phyloP scores from a whole-genome alignment of 768 basidiomycete species.

The Lentinula raphanica region DNA sequence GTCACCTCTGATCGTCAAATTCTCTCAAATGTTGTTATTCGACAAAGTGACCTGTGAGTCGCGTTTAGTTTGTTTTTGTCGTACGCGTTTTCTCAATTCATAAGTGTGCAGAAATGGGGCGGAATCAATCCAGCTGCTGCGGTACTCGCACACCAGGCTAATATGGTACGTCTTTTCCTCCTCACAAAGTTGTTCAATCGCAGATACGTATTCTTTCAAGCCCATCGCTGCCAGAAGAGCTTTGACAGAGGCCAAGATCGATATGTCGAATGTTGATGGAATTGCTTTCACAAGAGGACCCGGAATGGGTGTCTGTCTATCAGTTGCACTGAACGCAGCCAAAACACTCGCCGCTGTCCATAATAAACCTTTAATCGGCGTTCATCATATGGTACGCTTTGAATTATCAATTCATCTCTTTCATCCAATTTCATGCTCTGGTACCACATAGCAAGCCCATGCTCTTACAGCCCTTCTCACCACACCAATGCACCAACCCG shows the following conservation, averaged over 20 bases:
- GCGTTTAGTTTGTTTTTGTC: neutral
- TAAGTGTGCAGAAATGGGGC: conserved; percentile 53
- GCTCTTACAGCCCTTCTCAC: conserved; percentile 80
- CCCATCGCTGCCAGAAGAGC: conserved; percentile 69
- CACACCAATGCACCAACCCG: conserved; percentile 15
- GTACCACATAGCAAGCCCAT: conserved; percentile 85
- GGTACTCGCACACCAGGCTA: conserved; percentile 70
- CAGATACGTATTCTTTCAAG: conserved; percentile 29
- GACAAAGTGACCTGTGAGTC: conserved; percentile 64
- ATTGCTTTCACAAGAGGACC: conserved; percentile 91
- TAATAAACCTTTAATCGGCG: conserved; percentile 78
- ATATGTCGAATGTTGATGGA: conserved; percentile 66
- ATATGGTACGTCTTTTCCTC: conserved; percentile 48
- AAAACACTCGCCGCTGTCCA: conserved; percentile 76
- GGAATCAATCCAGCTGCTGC: conserved; percentile 81
- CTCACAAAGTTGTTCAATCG: neutral
- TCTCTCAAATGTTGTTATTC: conserved; percentile 81
- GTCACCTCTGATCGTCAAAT: conserved; percentile 66
- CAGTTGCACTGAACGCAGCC: conserved; percentile 76
- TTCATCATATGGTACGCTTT: conserved; percentile 83
- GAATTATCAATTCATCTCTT: neutral
- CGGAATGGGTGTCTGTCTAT: conserved; percentile 78
- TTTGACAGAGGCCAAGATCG: conserved; percentile 57
- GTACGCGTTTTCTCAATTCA: neutral
- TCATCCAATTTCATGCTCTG: conserved; percentile 3